phyloP scores from a whole-genome alignment of 1,284 basidiomycete genomes.

The Gomphus bonarii region DNA sequence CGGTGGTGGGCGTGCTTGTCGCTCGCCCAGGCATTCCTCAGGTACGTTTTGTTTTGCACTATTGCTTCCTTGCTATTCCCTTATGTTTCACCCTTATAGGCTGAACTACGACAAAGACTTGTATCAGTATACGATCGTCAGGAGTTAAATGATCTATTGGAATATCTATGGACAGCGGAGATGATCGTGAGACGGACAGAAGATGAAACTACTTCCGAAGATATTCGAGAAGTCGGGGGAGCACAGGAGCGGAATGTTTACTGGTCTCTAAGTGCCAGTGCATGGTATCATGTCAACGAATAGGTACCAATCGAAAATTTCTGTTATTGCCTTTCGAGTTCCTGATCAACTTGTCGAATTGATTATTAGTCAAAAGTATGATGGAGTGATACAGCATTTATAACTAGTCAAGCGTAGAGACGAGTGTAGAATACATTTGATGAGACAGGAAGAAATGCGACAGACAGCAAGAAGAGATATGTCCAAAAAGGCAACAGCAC shows the following conservation, averaged over 20 bases:
- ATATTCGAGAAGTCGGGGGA: background rate
- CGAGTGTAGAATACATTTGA: background rate
- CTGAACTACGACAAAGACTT: constrained; percentile 57
- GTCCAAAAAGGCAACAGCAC: background rate
- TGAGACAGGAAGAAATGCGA: background rate
- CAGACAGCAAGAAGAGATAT: background rate
- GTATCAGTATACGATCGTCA: constrained; percentile 62
- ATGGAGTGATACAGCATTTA: no score
- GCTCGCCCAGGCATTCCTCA: constrained; percentile 65
- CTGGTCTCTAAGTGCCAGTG: background rate
- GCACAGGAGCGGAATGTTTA: background rate
- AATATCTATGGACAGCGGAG: constrained; percentile 28
- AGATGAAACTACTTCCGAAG: background rate
- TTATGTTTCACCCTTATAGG: constrained; percentile 27
- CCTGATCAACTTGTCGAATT: background rate
- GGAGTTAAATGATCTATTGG: constrained; percentile 58
- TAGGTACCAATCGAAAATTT: background rate
- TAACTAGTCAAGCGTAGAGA: background rate
- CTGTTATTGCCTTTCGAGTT: background rate
- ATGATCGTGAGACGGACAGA: background rate
- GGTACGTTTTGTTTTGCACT: constrained; percentile 29
- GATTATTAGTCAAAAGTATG: background rate
- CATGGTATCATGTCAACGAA: constrained; percentile 5
- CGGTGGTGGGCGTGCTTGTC: constrained; percentile 56
- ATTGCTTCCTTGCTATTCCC: background rate